Evolutionary conservation across 2,329 filamentous ascomycete genomes (phyloP).

Genomic region (Colletotrichum simmondsii): DNA sequence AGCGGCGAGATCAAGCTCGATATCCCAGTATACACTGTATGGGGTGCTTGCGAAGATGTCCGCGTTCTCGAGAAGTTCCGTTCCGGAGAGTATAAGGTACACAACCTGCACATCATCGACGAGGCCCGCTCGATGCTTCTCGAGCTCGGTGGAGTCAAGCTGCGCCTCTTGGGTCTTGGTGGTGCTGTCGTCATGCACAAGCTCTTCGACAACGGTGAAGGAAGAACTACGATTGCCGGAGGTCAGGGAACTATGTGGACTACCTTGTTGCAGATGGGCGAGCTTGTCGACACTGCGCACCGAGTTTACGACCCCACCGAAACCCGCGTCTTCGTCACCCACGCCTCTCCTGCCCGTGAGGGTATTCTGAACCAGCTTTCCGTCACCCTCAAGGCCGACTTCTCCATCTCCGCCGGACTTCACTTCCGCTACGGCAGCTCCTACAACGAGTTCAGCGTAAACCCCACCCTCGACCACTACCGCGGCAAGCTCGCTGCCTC

Average conservation of each 20-base stretch:
- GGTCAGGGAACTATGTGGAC: slow-evolving; percentile 99
- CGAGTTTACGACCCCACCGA: slow-evolving; percentile 98
- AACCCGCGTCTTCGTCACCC: slow-evolving; percentile 95
- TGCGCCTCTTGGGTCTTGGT: slow-evolving; percentile 91
- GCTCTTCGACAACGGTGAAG: slow-evolving; percentile 98
- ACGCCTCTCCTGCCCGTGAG: slow-evolving; percentile 95
- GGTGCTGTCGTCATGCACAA: slow-evolving; percentile 99
- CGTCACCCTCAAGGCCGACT: slow-evolving; percentile 96
- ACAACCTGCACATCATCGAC: slow-evolving; percentile 97
- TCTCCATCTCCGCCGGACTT: slow-evolving; percentile 95
- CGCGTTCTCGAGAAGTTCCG: slow-evolving; percentile 97
- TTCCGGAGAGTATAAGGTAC: slow-evolving; percentile 97
- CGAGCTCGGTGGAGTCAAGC: slow-evolving; percentile 94
- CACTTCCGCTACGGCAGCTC: slow-evolving; percentile 99
- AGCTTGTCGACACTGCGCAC: slow-evolving; percentile 96
- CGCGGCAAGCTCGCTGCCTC: slow-evolving; percentile 97
- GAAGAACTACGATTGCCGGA: slow-evolving; percentile 96
- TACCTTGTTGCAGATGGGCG: slow-evolving; percentile 96
- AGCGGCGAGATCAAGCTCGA: slow-evolving; percentile 91
- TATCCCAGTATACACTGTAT: slow-evolving; percentile 97
- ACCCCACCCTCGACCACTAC: slow-evolving; percentile 97
- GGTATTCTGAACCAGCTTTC: slow-evolving; percentile 97
- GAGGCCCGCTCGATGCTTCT: slow-evolving; percentile 96
- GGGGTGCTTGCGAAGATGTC: slow-evolving; percentile 98
- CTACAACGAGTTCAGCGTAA: slow-evolving; percentile 99